Base-by-base conservation (phyloP, 345 rosid species). In the Murraya paniculata region DNA sequence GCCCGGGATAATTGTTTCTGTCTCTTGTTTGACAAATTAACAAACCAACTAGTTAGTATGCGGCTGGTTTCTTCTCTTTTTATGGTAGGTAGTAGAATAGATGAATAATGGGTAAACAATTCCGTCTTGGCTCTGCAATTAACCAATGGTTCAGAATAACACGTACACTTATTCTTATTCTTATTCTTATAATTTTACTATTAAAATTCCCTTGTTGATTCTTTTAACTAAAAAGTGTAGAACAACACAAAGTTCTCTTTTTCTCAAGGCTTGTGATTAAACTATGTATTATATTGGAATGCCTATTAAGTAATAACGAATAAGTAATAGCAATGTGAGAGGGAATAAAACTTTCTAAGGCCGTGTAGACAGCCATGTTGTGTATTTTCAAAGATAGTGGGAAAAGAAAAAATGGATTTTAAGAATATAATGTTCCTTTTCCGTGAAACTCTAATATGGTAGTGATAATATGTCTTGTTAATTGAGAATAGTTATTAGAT, bases 401-500 rank as follows among this genome's bases (percentile, higher is more conserved):
- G 14, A n/a, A 7, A n/a, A 58, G 22, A 25, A 53, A 71, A 4
- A 13, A 30, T 5, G 16, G n/a, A 27, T 71, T 50, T 18, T 18
- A 7, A 53, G 62, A 53, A 71, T 71, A 71, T 55, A 71, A 45
- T 24, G 53, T 45, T n/a, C n/a, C 28, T 11, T 11, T 25, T 79
- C 75, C 72, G 70, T 80, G 81, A 79, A 58, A 53, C 50, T 45
- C 50, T 45, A 13, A 45, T 45, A 45, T 45, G 1, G 3, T 13
- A 45, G 5, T 45, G 50, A 45, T 11, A 45, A 4, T 13, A 45
- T 13, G 18, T 13, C 50, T 11, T 11, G 18, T 45, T 10, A 45
- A 13, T 45, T 45, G 3, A 45, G 16, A 41, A 45, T 13, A 45
- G 0, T 45, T 45, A 1, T 4, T 45, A 13, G 16, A 45, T 45